Percentiles rank a stretch among this genome's conserved stretches.
Evolutionary conservation across 805 yeast species (phyloP).

Genomic region (Saccharomycopsis sp.): DNA sequence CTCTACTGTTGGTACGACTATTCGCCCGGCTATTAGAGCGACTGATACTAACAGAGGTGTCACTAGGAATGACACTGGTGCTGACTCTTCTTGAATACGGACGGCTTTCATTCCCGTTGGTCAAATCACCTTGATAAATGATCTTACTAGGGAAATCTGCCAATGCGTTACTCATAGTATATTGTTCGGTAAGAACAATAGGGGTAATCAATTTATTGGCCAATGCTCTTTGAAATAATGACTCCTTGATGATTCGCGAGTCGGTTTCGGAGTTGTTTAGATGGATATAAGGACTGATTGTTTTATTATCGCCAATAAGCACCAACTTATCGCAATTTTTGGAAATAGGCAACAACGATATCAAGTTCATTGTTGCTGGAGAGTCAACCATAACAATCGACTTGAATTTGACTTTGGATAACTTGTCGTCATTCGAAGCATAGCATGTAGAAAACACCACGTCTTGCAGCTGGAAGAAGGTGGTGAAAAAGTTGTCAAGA

Average conservation of each 20-base stretch:
- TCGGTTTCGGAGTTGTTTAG: slow-evolving; percentile 39
- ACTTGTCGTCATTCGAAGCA: slow-evolving; percentile 18
- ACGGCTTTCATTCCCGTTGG: slow-evolving; percentile 45
- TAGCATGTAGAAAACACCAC: slow-evolving; percentile 21
- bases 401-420: slow-evolving; percentile 18
- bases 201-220: slow-evolving; percentile 50
- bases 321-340: slow-evolving; percentile 20
- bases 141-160: slow-evolving; percentile 54
- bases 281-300: slow-evolving; percentile 50
- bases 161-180: slow-evolving; percentile 42
- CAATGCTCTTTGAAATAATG: slow-evolving; percentile 47
- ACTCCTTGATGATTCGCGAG: slow-evolving; percentile 47
- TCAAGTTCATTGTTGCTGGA: slow-evolving; percentile 17
- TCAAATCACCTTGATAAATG: slow-evolving; percentile 55
- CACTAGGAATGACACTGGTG: neutral
- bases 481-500: slow-evolving; percentile 16
- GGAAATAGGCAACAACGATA: slow-evolving; percentile 18
- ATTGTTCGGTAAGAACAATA: slow-evolving; percentile 53
- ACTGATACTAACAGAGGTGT: neutral
- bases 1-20: neutral
- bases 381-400: slow-evolving; percentile 18
- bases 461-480: slow-evolving; percentile 20
- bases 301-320: slow-evolving; percentile 53
- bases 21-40: neutral
- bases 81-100: slow-evolving; percentile 11